These are phyloP conservation scores for Helianthus tuberosus DNA, from an alignment of 129 eudicot genomes.

Conservation along the genomic window DNA sequence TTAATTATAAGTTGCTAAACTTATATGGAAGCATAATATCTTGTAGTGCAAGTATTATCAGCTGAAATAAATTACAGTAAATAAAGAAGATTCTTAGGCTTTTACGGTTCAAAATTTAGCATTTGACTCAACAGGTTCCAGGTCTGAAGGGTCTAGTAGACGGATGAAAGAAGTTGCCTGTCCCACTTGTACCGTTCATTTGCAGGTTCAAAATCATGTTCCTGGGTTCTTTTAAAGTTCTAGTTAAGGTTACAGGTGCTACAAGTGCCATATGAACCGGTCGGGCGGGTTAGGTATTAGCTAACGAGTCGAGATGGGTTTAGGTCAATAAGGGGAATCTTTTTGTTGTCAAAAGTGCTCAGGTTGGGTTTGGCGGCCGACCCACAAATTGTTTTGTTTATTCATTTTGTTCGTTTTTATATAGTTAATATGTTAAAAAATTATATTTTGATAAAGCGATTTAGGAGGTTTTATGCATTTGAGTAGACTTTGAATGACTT, in stretches of 20 bases:
- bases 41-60: background rate
- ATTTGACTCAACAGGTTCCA: constrained; percentile 32
- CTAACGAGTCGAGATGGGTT: constrained; percentile 33
- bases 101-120: background rate
- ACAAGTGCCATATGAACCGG: constrained; percentile 28
- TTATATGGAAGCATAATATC: background rate
- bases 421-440: background rate
- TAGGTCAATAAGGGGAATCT: constrained; percentile 1
- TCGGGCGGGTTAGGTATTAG: background rate
- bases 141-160: constrained; percentile 58
- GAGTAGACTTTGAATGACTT: background rate
- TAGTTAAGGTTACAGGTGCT: constrained; percentile 54
- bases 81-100: background rate
- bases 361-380: background rate
- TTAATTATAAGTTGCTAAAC: background rate
- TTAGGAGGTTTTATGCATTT: background rate
- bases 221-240: background rate
- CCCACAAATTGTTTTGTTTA: background rate
- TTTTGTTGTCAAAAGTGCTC: background rate
- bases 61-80: background rate
- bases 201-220: constrained; percentile 55
- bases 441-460: background rate
- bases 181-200: constrained; percentile 95
- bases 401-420: background rate
- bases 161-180: constrained; percentile 96